These are phyloP conservation scores for Passiflora organensis DNA, from an alignment of 345 rosid species.

Conservation along the genomic window DNA sequence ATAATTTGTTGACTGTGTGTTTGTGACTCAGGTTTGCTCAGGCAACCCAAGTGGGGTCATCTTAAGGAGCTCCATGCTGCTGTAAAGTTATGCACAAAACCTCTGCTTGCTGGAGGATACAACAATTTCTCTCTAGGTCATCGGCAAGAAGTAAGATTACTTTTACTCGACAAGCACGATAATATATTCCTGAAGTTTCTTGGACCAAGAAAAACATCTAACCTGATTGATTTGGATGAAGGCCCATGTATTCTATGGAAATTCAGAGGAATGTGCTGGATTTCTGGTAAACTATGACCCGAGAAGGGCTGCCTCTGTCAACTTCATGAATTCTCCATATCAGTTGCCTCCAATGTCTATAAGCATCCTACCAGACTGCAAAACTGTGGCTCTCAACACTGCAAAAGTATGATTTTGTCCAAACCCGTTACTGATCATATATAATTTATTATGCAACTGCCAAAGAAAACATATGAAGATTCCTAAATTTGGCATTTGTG, in stretches of 20 bases:
- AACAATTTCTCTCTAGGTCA: constrained; percentile 30
- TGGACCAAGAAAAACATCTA: not conserved
- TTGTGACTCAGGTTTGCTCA: constrained; percentile 42
- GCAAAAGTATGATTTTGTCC: constrained; percentile 41
- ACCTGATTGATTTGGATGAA: constrained; percentile 2
- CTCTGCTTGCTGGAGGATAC: constrained; percentile 41
- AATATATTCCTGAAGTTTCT: no score
- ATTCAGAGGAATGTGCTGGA: constrained; percentile 41
- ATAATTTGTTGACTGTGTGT: constrained; percentile 1
- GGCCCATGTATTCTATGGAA: constrained; percentile 50
- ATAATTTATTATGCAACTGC: not conserved
- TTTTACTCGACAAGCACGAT: no score
- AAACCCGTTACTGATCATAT: not conserved
- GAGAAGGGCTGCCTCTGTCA: constrained; percentile 21
- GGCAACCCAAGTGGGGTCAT: constrained; percentile 73
- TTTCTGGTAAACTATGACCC: constrained; percentile 50
- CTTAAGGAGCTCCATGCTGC: constrained; percentile 56
- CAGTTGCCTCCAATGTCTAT: constrained; percentile 50
- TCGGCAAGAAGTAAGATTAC: constrained; percentile 47
- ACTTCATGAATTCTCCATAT: constrained; percentile 38
- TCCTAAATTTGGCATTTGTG: not conserved
- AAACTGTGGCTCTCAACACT: constrained; percentile 51
- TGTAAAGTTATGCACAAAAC: constrained; percentile 43
- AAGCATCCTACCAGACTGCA: constrained; percentile 62
- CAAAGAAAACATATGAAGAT: not conserved